These are phyloP conservation scores for Debaryomyces tyrocola DNA, from an alignment of 805 yeast species.

Conservation along the genomic window DNA sequence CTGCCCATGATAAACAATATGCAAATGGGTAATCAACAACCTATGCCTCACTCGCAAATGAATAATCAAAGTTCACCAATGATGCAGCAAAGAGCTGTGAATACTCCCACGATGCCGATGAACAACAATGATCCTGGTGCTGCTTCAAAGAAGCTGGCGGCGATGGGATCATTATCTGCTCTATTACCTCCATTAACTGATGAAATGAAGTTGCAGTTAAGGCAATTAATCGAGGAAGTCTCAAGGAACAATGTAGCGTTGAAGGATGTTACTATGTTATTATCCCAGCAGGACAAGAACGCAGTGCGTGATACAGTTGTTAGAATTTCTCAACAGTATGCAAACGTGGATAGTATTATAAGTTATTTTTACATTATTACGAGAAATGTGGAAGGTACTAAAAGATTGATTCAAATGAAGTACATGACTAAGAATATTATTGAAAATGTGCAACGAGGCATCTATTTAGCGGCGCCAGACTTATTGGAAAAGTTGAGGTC, in stretches of 20 bases:
- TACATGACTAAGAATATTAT: constrained; percentile 74
- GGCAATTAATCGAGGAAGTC: constrained; percentile 68
- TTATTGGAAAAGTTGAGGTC: constrained; percentile 66
- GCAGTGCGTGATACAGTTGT: constrained; percentile 55
- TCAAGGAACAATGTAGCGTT: constrained; percentile 63
- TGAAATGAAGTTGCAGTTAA: constrained; percentile 61
- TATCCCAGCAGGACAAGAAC: constrained; percentile 65
- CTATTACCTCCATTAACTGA: constrained; percentile 46
- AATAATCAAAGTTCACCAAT: constrained; percentile 18
- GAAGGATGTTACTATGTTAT: constrained; percentile 60
- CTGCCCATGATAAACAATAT: constrained; percentile 18
- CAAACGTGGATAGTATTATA: constrained; percentile 71
- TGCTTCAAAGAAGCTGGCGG: background rate
- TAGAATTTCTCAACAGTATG: constrained; percentile 57
- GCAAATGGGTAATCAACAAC: constrained; percentile 8
- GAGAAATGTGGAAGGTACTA: constrained; percentile 72
- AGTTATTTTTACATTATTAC: constrained; percentile 79
- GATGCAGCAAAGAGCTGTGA: constrained; percentile 14
- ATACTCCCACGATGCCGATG: constrained; percentile 2
- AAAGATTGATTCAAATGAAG: constrained; percentile 74
- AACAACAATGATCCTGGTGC: constrained; percentile 11
- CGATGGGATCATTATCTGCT: constrained; percentile 4
- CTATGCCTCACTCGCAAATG: constrained; percentile 14
- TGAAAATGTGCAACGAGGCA: constrained; percentile 64
- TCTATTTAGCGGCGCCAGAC: constrained; percentile 71